Base-by-base conservation (phyloP, 345 rosid genomes). In the Reutealis trisperma region DNA sequence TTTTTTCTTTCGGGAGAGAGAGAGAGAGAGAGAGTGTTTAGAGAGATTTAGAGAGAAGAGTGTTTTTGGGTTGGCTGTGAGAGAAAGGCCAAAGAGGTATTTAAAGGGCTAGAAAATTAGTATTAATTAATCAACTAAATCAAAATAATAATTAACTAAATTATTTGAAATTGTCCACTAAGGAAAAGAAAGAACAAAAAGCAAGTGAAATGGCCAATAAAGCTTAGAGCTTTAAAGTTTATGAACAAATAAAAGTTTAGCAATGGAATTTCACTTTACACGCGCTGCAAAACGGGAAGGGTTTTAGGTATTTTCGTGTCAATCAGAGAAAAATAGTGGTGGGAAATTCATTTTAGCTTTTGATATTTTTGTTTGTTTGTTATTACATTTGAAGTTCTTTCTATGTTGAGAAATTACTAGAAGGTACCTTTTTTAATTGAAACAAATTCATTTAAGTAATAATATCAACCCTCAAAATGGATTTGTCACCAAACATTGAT, bases 81-180 rank as follows among this genome's bases (percentile, higher is more conserved):
- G 66, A 63, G 60, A 37, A 60, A 42, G 22, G 41, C 6, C 41
- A 6, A 74, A 63, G 80, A 68, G 82, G 82, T 83, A 87, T 90
- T 82, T 89, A 89, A 89, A 84, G 86, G 88, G 69, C 62, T 8
- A 14, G 77, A 57, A 83, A 80, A 79, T 82, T 66, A 81, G 76
- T 72, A 51, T 58, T 76, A 75, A 78, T 52, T 52, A 59, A 79
- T 19, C 14, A 19, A 54, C 13, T 55, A 24, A 57, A 18, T 16
- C 12, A 45, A 22, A 11, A 63, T 63, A 63, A 30, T 8, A 42
- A 11, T 2, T 9, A 32, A 15, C 14, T 30, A 34, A 15, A 7
- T 21, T 37, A 37, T 8, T 9, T 30, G 2, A 34, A 63, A 18
- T 6, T 30, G 44, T 34, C 42, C 67, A 14, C 42, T 14, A 16